These are phyloP conservation scores for Hebeloma cylindrosporum DNA, from an alignment of 768 basidiomycete genomes.

Conservation along the genomic window DNA sequence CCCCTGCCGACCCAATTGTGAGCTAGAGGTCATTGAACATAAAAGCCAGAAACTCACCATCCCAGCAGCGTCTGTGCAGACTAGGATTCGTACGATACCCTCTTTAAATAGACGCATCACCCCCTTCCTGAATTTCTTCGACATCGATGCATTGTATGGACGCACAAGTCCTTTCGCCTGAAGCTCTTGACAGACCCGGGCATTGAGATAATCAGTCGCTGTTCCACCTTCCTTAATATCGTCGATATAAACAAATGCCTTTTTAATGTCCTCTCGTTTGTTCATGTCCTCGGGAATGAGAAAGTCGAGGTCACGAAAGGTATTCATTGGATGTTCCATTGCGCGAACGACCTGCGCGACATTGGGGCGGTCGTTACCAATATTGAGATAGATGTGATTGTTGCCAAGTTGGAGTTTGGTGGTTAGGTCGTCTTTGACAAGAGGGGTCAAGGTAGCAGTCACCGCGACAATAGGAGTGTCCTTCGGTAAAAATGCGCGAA, in stretches of 20 bases:
- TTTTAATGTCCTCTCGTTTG: conserved; percentile 20
- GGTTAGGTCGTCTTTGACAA: conserved; percentile 27
- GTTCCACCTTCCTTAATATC: conserved; percentile 23
- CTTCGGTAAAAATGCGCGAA: conserved; percentile 31
- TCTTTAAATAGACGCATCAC: conserved; percentile 27
- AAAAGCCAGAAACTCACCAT: conserved; percentile 25
- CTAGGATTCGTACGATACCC: conserved; percentile 27
- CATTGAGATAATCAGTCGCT: conserved; percentile 27
- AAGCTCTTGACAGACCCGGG: conserved; percentile 6
- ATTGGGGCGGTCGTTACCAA: conserved; percentile 34
- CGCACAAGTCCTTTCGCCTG: conserved; percentile 21
- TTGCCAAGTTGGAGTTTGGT: conserved; percentile 26
- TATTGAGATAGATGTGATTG: conserved; percentile 20
- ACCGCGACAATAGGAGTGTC: conserved; percentile 31
- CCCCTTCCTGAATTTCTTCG: conserved; percentile 17
- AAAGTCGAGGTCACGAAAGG: conserved; percentile 35
- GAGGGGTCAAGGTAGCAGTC: conserved; percentile 31
- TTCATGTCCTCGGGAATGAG: conserved; percentile 18
- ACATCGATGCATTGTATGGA: conserved; percentile 28
- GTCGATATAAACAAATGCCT: conserved; percentile 31
- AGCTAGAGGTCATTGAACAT: too few relatives aligned
- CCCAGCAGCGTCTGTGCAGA: conserved; percentile 38
- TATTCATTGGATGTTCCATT: conserved; percentile 31
- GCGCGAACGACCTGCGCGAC: conserved; percentile 33
- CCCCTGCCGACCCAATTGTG: conserved; percentile 25